Percentiles rank a stretch among this genome's conserved stretches.
Conservation (phyloP, 306 rosid genomes). For the Corylus avellana region DNA sequence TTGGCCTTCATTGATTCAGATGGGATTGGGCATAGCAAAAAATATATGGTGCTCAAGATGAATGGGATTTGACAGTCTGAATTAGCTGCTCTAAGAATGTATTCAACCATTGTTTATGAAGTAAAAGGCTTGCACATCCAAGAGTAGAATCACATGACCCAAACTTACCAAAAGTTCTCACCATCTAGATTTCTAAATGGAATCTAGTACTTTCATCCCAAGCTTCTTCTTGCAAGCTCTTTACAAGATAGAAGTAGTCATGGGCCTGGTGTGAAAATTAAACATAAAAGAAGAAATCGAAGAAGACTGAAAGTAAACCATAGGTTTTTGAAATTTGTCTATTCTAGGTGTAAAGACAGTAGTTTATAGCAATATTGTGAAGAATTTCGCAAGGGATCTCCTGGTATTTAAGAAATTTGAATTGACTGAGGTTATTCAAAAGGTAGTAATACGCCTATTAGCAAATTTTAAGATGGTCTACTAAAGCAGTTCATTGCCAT, state of each 20-base stretch:
- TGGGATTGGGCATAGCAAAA: not conserved
- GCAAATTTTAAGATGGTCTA: not conserved
- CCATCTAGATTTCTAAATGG: not conserved
- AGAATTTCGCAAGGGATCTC: not conserved
- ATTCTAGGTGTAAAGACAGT: not conserved
- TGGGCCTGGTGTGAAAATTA: not conserved
- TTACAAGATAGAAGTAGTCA: not conserved
- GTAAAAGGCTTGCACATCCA: not conserved
- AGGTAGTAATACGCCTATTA: not conserved
- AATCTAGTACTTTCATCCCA: not conserved
- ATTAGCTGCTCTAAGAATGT: not conserved
- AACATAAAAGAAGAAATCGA: not conserved
- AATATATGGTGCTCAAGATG: not conserved
- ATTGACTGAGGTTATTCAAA: not conserved
- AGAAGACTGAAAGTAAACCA: not conserved
- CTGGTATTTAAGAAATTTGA: not conserved
- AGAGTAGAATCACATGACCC: not conserved
- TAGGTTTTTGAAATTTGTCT: not conserved
- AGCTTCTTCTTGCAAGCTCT: not conserved
- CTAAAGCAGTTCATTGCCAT: not conserved
- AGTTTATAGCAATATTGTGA: not conserved
- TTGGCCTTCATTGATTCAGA: not conserved
- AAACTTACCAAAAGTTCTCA: not conserved
- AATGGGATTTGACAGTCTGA: not conserved
- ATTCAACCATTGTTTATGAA: not conserved